Base-by-base conservation (phyloP, 176 grass and related monocot species). In the Rhynchospora breviuscula region DNA sequence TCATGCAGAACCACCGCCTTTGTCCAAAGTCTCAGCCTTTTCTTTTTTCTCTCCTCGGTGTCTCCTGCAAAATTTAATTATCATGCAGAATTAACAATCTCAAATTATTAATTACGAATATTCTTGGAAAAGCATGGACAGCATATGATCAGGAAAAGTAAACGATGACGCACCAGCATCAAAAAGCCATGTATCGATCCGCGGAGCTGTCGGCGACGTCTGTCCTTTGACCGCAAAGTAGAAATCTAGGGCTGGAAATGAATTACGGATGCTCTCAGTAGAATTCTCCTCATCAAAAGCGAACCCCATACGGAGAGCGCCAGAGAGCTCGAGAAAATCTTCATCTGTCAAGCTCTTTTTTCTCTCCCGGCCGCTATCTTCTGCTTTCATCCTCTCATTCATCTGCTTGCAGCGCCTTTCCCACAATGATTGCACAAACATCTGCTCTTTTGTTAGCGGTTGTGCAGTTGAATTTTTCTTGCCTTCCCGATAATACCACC, bases 201-300 rank as follows among this genome's bases (percentile, higher is more conserved):
- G 80, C 19, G 58, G 80, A 2, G 80, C 61, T 9, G 80, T 66
- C 60, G 80, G 60, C 7, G 45, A 66, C 22, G 58, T 65, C 60
- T 82, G 80, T 48, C 80, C 45, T 68, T 82, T 82, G 80, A 82
- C 80, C 3, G 80, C 80, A 68, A 82, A 82, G 62, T 82, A 82
- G 80, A 82, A 82, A 52, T 82, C 80, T 52, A 82, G 60, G 3
- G 63, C 80, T 5, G 80, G 80, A 66, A 82, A 67, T 21, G 63
- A 66, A 31, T 67, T 82, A 3, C 80, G 80, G 60, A 68, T 82
- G 60, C 63, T 82, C 60, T 67, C 80, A 17, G 40, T 66, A 59
- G 61, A 82, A 53, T 82, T 64, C 13, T 67, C 80, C 63, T 82
- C 80, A 53, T 82, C 80, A 18, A 82, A 82, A 31, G 61, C 23